Percentiles rank a stretch among this genome's conserved stretches.
These are phyloP conservation scores for Rubia tinctorum DNA, from an alignment of 305 asterid species.

Conservation along the genomic window DNA sequence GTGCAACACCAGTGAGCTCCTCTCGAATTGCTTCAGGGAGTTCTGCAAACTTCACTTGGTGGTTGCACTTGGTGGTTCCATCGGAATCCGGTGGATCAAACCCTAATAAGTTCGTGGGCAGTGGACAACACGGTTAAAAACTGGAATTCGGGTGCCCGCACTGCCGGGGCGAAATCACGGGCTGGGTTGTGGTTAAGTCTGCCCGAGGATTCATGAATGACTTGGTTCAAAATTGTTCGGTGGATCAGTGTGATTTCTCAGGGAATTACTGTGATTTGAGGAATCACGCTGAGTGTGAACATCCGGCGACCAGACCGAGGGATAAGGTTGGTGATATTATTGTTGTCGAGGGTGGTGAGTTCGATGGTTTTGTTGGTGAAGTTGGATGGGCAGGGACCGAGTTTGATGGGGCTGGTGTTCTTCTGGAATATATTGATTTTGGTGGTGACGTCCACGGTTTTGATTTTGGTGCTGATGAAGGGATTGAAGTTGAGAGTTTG, in stretches of 20 bases:
- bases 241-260: background rate
- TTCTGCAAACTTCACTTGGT: background rate
- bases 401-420: background rate
- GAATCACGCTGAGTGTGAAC: background rate
- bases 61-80: background rate
- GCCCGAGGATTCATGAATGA: background rate
- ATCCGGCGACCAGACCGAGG: background rate
- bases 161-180: background rate
- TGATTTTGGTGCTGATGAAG: background rate
- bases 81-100: background rate
- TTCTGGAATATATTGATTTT: background rate
- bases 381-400: background rate
- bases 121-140: too few species aligned
- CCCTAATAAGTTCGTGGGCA: background rate
- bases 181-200: background rate
- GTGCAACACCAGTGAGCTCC: too few species aligned
- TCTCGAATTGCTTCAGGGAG: background rate
- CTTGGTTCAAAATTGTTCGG: background rate
- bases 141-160: background rate
- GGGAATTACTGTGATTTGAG: background rate
- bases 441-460: background rate
- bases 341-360: background rate
- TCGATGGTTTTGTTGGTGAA: background rate
- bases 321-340: background rate
- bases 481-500: background rate